phyloP scores from a whole-genome alignment of 2,329 filamentous ascomycete species.

The Fusarium torreyae region DNA sequence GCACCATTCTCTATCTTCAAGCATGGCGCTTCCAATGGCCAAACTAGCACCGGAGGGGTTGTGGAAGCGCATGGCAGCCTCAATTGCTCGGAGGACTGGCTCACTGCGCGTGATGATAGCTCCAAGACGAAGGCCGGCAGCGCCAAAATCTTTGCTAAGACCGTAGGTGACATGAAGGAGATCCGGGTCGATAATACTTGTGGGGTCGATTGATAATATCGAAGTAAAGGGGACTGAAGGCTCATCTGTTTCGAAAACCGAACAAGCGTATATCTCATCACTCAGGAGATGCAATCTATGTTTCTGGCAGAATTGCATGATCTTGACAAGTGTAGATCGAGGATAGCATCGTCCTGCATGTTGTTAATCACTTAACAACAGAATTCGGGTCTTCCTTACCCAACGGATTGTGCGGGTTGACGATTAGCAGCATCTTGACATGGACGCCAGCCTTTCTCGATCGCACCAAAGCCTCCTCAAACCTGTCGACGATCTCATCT shows the following conservation, averaged over 20 bases:
- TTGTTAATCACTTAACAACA: slow-evolving; percentile 11
- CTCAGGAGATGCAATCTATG: slow-evolving; percentile 68
- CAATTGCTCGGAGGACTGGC: slow-evolving; percentile 54
- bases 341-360: slow-evolving; percentile 60
- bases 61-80: slow-evolving; percentile 62
- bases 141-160: slow-evolving; percentile 66
- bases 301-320: slow-evolving; percentile 66
- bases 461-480: slow-evolving; percentile 60
- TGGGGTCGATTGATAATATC: slow-evolving; percentile 61
- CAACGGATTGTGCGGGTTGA: slow-evolving; percentile 69
- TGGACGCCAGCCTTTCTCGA: slow-evolving; percentile 55
- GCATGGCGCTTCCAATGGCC: slow-evolving; percentile 60
- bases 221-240: slow-evolving; percentile 61
- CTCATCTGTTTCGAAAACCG: slow-evolving; percentile 60
- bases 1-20: slow-evolving; percentile 63
- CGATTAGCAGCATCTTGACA: slow-evolving; percentile 65
- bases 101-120: slow-evolving; percentile 60
- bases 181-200: slow-evolving; percentile 61
- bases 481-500: slow-evolving; percentile 60
- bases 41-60: slow-evolving; percentile 63
- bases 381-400: slow-evolving; percentile 50
- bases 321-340: slow-evolving; percentile 57
- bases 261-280: slow-evolving; percentile 72
- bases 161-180: slow-evolving; percentile 66
- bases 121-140: slow-evolving; percentile 67